phyloP scores from a whole-genome alignment of 108 stramenopile species.

The Pseudonitzschia pungens region DNA sequence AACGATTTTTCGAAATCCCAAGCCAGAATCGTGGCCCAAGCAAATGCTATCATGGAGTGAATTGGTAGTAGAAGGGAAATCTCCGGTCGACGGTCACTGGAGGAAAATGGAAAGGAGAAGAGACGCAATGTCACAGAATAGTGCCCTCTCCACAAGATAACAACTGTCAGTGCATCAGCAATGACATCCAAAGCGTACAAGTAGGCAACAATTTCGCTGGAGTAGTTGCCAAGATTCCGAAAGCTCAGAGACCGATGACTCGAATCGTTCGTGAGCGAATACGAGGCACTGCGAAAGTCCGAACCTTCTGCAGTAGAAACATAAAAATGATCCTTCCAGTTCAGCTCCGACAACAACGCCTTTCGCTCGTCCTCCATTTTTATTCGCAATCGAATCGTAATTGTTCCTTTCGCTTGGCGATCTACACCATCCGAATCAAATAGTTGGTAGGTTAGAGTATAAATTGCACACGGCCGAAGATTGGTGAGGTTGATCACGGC shows the following conservation, averaged over 20 bases:
- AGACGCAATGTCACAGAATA: not conserved
- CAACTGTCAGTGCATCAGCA: conserved; percentile 36
- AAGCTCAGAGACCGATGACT: conserved; percentile 21
- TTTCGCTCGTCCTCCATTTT: conserved; percentile 16
- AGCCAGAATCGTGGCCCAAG: conserved; percentile 22
- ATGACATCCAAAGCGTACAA: conserved; percentile 31
- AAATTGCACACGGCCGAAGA: conserved; percentile 19
- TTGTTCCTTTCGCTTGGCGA: conserved; percentile 6
- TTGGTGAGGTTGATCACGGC: conserved; percentile 29
- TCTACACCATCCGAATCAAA: not conserved
- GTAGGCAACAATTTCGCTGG: conserved; percentile 31
- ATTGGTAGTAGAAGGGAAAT: conserved; percentile 41
- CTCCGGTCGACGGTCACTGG: not conserved
- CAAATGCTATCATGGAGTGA: conserved; percentile 50
- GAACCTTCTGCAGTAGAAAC: conserved; percentile 14
- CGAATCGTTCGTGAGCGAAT: conserved; percentile 25
- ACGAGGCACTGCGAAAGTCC: conserved; percentile 10
- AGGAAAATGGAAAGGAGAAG: conserved; percentile 3
- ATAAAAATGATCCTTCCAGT: not conserved
- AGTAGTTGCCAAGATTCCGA: conserved; percentile 15
- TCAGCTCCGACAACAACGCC: conserved; percentile 4
- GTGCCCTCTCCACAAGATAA: conserved; percentile 53
- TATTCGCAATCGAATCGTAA: conserved; percentile 24
- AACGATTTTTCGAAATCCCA: conserved; percentile 21
- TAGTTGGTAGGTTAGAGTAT: conserved; percentile 21